phyloP scores from a whole-genome alignment of 306 rosid genomes.

The Arachis hypogaea region DNA sequence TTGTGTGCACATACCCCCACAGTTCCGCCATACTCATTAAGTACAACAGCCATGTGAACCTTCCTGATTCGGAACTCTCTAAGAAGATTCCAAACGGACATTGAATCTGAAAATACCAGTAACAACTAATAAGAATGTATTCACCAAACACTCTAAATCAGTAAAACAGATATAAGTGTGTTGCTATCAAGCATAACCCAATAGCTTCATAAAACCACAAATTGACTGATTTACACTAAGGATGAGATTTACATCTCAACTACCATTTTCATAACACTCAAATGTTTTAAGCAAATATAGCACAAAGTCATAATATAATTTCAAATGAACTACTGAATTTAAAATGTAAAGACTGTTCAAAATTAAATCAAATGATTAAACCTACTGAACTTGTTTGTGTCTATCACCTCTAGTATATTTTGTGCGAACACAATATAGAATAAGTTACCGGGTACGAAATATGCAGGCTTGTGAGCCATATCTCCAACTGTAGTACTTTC shows the following conservation, averaged over 20 bases:
- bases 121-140: slow-evolving; percentile 35
- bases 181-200: slow-evolving; percentile 6
- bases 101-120: slow-evolving; percentile 77
- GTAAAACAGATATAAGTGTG: slow-evolving; percentile 1
- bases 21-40: slow-evolving; percentile 98
- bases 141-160: slow-evolving; percentile 19
- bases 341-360: neutral
- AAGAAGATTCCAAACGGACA: slow-evolving; percentile 99
- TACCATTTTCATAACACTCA: neutral
- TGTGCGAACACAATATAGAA: slow-evolving; percentile 34
- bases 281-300: neutral
- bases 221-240: neutral
- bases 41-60: slow-evolving; percentile 99
- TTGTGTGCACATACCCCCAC: slow-evolving; percentile 75
- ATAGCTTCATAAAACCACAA: neutral
- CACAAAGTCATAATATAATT: neutral
- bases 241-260: neutral
- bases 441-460: slow-evolving; percentile 94
- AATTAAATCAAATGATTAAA: neutral
- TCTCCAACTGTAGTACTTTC: slow-evolving; percentile 85
- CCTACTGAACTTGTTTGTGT: neutral
- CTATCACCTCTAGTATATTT: neutral
- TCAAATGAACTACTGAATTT: neutral
- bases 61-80: slow-evolving; percentile 97
- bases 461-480: slow-evolving; percentile 98